A percentile compares a stretch with the other conserved stretches of the same genome.
phyloP scores from a whole-genome alignment of 2,329 filamentous ascomycete genomes.

The Epichloe coenophiala region DNA sequence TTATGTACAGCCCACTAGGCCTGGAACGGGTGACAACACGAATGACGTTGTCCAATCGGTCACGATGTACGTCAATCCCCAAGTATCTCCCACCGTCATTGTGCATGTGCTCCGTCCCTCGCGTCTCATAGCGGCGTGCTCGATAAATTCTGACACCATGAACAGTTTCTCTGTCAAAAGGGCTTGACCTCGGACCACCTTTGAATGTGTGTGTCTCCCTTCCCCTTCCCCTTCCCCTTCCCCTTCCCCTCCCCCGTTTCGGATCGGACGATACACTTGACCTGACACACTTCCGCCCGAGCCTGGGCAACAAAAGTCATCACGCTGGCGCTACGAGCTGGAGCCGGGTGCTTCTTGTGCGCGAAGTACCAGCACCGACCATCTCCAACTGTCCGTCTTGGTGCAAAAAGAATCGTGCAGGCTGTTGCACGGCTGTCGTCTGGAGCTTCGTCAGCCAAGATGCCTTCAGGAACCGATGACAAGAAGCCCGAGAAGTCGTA shows the following conservation, averaged over 20 bases:
- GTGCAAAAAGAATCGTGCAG: not conserved
- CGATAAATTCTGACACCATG: not conserved
- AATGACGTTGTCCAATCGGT: conserved; percentile 4
- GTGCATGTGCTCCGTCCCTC: not conserved
- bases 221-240: not conserved
- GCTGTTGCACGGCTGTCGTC: conserved; percentile 9
- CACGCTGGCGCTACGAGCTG: conserved; percentile 6
- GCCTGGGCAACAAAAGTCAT: conserved; percentile 1
- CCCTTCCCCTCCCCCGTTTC: not conserved
- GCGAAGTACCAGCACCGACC: not conserved
- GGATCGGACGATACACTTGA: not conserved
- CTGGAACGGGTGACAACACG: no score
- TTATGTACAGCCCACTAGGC: no score
- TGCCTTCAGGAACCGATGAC: conserved; percentile 26
- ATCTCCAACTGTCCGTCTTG: not conserved
- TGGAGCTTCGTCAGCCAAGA: conserved; percentile 11
- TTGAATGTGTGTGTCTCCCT: no score
- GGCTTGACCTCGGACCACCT: not conserved
- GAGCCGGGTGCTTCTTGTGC: conserved; percentile 1
- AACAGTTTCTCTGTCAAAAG: not conserved
- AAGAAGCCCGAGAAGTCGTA: conserved; percentile 47
- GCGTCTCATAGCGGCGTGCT: not conserved
- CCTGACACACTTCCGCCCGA: not conserved
- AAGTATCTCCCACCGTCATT: not conserved
- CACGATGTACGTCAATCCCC: not conserved